phyloP scores from a whole-genome alignment of 371 early-diverging fungal species.

The Circinella umbellata region DNA sequence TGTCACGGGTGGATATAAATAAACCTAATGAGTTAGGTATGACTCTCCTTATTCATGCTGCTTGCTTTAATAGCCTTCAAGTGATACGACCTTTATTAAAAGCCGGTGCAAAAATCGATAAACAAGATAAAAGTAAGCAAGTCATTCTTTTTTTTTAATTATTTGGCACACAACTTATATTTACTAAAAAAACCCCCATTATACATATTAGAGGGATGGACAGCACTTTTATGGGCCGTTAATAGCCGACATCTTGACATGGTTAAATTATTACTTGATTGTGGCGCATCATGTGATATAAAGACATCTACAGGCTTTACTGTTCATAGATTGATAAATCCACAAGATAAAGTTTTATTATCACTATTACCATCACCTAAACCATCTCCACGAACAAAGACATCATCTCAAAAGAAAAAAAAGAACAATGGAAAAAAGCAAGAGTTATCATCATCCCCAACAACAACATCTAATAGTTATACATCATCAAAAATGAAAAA shows the following conservation, averaged over 20 bases:
- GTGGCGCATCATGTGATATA: conserved; percentile 69
- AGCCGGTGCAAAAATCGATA: conserved; percentile 76
- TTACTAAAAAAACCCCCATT: too few relatives aligned
- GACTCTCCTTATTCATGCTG: conserved; percentile 83
- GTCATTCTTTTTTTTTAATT: background rate
- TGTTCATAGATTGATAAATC: conserved; percentile 63
- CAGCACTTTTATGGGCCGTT: conserved; percentile 91
- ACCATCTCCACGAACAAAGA: background rate
- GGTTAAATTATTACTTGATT: conserved; percentile 68
- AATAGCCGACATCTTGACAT: conserved; percentile 71
- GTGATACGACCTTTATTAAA: conserved; percentile 67
- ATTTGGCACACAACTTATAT: background rate
- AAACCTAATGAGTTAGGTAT: conserved; percentile 49
- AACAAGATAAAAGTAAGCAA: conserved; percentile 75
- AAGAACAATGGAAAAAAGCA: too few relatives aligned
- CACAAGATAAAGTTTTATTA: conserved; percentile 20
- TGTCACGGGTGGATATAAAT: conserved; percentile 1
- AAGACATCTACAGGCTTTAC: conserved; percentile 71
- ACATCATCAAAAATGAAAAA: background rate
- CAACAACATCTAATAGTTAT: background rate
- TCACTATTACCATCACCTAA: conserved; percentile 26
- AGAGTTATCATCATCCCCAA: background rate
- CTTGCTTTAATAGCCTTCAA: conserved; percentile 84
- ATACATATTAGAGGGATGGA: conserved; percentile 79
- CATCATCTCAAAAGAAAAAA: background rate